phyloP scores from a whole-genome alignment of 768 basidiomycete species.

The Scleroderma bovista region DNA sequence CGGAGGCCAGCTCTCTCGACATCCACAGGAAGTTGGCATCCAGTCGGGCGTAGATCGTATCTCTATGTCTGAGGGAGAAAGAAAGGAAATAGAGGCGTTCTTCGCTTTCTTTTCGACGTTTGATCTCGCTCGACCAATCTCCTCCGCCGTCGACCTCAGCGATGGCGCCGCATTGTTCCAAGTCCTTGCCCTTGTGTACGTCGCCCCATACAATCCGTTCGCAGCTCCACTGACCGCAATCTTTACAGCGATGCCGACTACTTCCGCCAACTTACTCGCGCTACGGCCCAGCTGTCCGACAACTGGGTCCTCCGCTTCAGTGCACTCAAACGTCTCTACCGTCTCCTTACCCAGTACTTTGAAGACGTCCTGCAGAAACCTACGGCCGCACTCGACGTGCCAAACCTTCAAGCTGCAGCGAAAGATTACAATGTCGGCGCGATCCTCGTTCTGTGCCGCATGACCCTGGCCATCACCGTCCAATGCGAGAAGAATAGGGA shows the following conservation, averaged over 20 bases:
- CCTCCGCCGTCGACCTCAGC: slow-evolving; percentile 63
- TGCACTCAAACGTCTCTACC: slow-evolving; percentile 77
- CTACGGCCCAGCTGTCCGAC: slow-evolving; percentile 60
- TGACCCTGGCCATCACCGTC: slow-evolving; percentile 81
- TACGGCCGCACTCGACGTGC: slow-evolving; percentile 73
- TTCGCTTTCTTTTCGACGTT: slow-evolving; percentile 77
- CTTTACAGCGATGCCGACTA: slow-evolving; percentile 65
- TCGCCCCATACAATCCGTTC: slow-evolving; percentile 3
- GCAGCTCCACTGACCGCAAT: slow-evolving; percentile 2
- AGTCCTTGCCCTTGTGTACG: slow-evolving; percentile 72
- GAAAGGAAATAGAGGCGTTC: slow-evolving; percentile 74
- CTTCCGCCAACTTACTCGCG: slow-evolving; percentile 60
- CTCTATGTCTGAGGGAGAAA: slow-evolving; percentile 35
- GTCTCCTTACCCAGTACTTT: slow-evolving; percentile 86
- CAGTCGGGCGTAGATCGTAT: too few relatives aligned
- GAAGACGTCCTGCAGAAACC: slow-evolving; percentile 79
- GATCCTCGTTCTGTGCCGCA: slow-evolving; percentile 68
- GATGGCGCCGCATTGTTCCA: slow-evolving; percentile 77
- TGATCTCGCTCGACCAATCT: slow-evolving; percentile 56
- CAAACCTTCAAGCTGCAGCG: slow-evolving; percentile 81
- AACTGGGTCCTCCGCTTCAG: slow-evolving; percentile 89
- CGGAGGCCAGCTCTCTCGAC: too few relatives aligned
- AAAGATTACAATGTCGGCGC: slow-evolving; percentile 65
- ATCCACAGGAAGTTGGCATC: too few relatives aligned
- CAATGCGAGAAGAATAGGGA: slow-evolving; percentile 86